Evolutionary conservation across 2,329 filamentous ascomycete species (phyloP), one percentile per base, ranked within the genome.

Genomic region (Rachicladosporium sp.): DNA sequence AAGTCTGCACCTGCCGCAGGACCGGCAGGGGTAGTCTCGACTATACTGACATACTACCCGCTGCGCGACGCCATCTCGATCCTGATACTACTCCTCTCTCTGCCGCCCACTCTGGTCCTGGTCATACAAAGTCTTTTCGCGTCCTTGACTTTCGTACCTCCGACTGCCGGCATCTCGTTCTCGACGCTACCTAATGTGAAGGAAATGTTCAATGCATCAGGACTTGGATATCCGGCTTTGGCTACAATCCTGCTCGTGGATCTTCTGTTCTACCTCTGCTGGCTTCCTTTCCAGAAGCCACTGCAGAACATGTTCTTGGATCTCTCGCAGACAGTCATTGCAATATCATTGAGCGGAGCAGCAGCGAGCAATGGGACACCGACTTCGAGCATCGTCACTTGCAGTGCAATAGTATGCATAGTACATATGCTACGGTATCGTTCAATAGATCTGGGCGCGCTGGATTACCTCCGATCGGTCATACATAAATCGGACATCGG

Each of bases 11-110:
- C 82, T 50, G 77, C 82, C 57, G 69, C 78, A 40, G 82, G 82
- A 43, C 77, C 82, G 35, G 65, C 93, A 50, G 79, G 83, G 52
- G 70, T 93, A 48, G 81, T 82, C 47, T 75, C 84, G 50, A 94
- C 87, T 40, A 89, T 96, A 53, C 76, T 95, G 59, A 79, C 78
- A 54, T 86, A 87, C 38, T 89, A 88, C 54, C 89, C 89, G 39
- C 78, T 94, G 57, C 83, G 86, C 66, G 89, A 96, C 66, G 94
- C 89, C 45, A 85, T 95, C 64, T 87, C 89, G 58, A 94, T 96
- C 55, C 78, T 96, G 60, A 94, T 95, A 64, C 83, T 95, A 53
- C 76, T 96, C 50, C 82, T 95, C 64, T 88, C 93, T 59, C 77
- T 95, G 7, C 88, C 89, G 27, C 85, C 88, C 13, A 80, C 89